These are phyloP conservation scores for Rhodotorula sp. DNA, from an alignment of 1,284 basidiomycete species.

Conservation along the genomic window DNA sequence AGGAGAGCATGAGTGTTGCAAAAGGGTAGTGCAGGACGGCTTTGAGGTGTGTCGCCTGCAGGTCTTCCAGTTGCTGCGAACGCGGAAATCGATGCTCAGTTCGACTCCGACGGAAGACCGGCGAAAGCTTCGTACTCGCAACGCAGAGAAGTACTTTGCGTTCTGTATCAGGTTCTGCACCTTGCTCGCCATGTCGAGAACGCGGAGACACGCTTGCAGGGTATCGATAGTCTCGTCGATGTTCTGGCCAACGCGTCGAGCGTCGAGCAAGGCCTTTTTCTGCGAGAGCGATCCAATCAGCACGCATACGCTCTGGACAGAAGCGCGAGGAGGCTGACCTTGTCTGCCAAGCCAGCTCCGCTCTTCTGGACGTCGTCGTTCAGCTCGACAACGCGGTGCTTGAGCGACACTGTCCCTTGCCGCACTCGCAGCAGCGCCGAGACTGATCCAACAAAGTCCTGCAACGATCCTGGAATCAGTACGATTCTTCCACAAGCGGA, in stretches of 20 bases:
- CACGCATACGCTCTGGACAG: too few relatives aligned
- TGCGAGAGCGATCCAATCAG: too few relatives aligned
- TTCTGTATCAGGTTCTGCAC: slow-evolving; percentile 89
- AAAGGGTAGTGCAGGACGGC: slow-evolving; percentile 89
- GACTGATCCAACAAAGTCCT: slow-evolving; percentile 93
- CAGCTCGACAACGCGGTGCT: slow-evolving; percentile 58
- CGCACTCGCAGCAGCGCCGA: slow-evolving; percentile 93
- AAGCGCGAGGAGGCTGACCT: slow-evolving; percentile 50
- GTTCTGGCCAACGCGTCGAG: slow-evolving; percentile 86
- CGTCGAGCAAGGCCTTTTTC: slow-evolving; percentile 82
- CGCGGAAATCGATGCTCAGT: slow-evolving; percentile 21
- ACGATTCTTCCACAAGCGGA: neutral
- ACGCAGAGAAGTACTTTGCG: slow-evolving; percentile 85
- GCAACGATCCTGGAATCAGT: neutral
- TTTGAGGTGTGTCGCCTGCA: slow-evolving; percentile 84
- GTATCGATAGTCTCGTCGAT: slow-evolving; percentile 95
- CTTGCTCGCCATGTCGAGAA: slow-evolving; percentile 90
- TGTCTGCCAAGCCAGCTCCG: slow-evolving; percentile 79
- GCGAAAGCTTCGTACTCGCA: too few relatives aligned
- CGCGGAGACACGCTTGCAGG: slow-evolving; percentile 83
- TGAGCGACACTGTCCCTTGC: slow-evolving; percentile 59
- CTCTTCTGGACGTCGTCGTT: slow-evolving; percentile 63
- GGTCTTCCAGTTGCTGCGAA: slow-evolving; percentile 81
- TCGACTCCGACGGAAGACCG: too few relatives aligned
- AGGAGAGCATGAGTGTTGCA: slow-evolving; percentile 86